Evolutionary conservation across 768 basidiomycete species (phyloP).

Genomic region (Candolleomyces eurysporus): DNA sequence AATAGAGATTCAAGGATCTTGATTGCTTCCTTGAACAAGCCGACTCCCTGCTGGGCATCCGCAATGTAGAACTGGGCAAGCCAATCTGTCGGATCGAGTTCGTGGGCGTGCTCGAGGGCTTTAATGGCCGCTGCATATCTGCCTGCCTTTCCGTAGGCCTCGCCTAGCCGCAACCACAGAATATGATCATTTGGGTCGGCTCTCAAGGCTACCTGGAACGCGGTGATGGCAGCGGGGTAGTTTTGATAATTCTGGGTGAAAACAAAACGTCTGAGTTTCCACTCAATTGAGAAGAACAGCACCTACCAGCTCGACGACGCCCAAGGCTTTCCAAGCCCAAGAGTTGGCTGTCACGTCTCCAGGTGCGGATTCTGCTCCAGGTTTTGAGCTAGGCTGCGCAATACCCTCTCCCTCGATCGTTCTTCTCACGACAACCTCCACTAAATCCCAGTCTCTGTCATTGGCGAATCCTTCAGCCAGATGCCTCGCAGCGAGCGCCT

Average conservation of each 20-base stretch:
- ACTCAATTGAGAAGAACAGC: conserved; percentile 7
- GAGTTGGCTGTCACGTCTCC: conserved; percentile 74
- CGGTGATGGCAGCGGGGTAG: conserved; percentile 73
- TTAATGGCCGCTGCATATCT: conserved; percentile 88
- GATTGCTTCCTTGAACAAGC: conserved; percentile 76
- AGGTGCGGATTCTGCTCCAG: conserved; percentile 30
- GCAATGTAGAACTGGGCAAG: conserved; percentile 79
- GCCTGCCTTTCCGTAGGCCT: conserved; percentile 87
- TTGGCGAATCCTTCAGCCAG: conserved; percentile 90
- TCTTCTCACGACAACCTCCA: conserved; percentile 89
- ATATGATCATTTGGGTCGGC: conserved; percentile 73
- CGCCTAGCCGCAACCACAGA: conserved; percentile 90
- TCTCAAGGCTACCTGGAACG: conserved; percentile 83
- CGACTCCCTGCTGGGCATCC: conserved; percentile 77
- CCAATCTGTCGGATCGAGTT: conserved; percentile 80
- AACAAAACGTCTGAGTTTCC: neutral
- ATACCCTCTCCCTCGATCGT: conserved; percentile 95
- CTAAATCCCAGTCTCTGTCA: conserved; percentile 92
- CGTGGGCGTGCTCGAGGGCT: conserved; percentile 72
- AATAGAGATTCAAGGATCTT: conserved; percentile 58
- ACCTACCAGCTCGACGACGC: conserved; percentile 84
- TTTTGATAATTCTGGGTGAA: conserved; percentile 58
- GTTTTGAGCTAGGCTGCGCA: conserved; percentile 52
- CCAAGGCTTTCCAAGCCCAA: conserved; percentile 99
- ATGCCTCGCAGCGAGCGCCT: conserved; percentile 78